Percentiles rank a stretch among this genome's conserved stretches.
These are phyloP conservation scores for Trichoderma asperelloides DNA, from an alignment of 495 filamentous ascomycete genomes.

Conservation along the genomic window DNA sequence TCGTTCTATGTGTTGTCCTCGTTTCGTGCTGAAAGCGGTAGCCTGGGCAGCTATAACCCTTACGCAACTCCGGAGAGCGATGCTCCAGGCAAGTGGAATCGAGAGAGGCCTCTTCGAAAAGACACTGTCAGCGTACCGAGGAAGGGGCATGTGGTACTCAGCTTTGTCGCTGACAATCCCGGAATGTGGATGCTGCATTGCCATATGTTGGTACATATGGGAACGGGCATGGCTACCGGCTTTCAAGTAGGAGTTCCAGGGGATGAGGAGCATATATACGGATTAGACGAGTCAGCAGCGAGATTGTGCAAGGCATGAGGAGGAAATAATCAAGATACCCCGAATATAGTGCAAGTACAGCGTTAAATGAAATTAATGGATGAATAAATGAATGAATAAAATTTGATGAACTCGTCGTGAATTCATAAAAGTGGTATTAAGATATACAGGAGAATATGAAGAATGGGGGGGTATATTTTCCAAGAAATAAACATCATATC, in stretches of 20 bases:
- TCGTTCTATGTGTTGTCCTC: slow-evolving; percentile 6
- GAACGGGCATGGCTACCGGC: background rate
- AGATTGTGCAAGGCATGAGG: background rate
- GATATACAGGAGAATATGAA: slow-evolving; percentile 3
- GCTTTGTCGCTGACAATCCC: slow-evolving; percentile 41
- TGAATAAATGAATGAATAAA: background rate
- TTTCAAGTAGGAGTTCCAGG: background rate
- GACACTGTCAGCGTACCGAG: slow-evolving; percentile 30
- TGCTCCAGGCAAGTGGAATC: background rate
- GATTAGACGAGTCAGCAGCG: background rate
- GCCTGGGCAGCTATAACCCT: background rate
- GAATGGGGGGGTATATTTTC: background rate
- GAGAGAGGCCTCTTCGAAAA: slow-evolving; percentile 19
- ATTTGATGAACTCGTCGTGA: background rate
- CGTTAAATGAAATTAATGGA: background rate
- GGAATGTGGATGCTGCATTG: slow-evolving; percentile 48
- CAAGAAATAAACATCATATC: slow-evolving; percentile 7
- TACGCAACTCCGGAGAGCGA: background rate
- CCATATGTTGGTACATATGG: slow-evolving; percentile 27
- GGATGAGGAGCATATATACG: slow-evolving; percentile 2
- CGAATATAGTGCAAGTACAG: background rate
- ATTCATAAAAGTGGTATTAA: background rate
- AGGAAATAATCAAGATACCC: background rate
- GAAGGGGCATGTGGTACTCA: slow-evolving; percentile 23
- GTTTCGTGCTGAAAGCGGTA: background rate